Evolutionary conservation across 169 alveolate genomes (phyloP).

Genomic region (Plasmodium gallinaceum): DNA sequence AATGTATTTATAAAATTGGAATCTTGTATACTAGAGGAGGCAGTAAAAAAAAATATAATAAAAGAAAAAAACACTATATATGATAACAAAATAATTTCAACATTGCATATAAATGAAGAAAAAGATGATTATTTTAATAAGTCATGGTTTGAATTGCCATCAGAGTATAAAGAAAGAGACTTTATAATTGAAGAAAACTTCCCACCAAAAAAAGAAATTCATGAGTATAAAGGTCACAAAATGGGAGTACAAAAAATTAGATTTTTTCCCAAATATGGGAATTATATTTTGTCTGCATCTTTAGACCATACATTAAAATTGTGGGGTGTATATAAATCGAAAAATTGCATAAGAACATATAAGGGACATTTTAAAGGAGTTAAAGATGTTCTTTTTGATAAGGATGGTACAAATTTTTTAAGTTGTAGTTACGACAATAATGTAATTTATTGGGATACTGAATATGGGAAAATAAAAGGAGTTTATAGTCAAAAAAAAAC

Average conservation of each 20-base stretch:
- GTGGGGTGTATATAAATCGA: slow-evolving; percentile 94
- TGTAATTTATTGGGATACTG: slow-evolving; percentile 97
- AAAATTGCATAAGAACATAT: slow-evolving; percentile 94
- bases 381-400: slow-evolving; percentile 93
- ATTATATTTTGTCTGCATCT: slow-evolving; percentile 93
- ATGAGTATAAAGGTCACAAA: slow-evolving; percentile 94
- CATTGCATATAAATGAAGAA: slow-evolving; percentile 62
- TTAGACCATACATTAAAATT: slow-evolving; percentile 94
- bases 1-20: slow-evolving; percentile 28
- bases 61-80: slow-evolving; percentile 61
- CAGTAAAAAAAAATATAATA: slow-evolving; percentile 49
- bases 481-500: slow-evolving; percentile 91
- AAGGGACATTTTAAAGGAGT: slow-evolving; percentile 97
- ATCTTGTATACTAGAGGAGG: slow-evolving; percentile 71
- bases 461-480: slow-evolving; percentile 95
- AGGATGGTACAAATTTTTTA: slow-evolving; percentile 93
- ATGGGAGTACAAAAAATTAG: slow-evolving; percentile 94
- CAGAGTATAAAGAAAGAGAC: slow-evolving; percentile 77
- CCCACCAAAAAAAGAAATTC: slow-evolving; percentile 94
- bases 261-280: slow-evolving; percentile 96
- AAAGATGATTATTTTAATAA: slow-evolving; percentile 11
- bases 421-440: slow-evolving; percentile 95
- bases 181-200: slow-evolving; percentile 75
- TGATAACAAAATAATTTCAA: slow-evolving; percentile 71
- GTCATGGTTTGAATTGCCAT: slow-evolving; percentile 77